Percentiles rank a stretch among this genome's conserved stretches.
These are phyloP conservation scores for Monosiga brevicollis DNA, from an alignment of 78 protist genomes.

Conservation along the genomic window DNA sequence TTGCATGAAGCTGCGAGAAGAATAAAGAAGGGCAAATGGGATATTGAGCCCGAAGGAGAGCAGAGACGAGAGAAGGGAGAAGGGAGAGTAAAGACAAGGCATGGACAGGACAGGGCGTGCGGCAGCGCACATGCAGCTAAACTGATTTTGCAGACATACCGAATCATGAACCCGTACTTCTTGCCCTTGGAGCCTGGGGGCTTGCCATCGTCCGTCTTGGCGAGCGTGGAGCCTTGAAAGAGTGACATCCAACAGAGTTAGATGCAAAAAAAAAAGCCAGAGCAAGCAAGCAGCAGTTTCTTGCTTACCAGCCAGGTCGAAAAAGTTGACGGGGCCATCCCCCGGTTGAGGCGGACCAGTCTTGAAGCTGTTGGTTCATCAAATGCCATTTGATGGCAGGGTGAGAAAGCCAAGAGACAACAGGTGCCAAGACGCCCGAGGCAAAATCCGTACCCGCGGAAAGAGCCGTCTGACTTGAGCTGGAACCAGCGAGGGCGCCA, in stretches of 20 bases:
- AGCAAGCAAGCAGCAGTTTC: not conserved
- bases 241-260: no score
- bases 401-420: no score
- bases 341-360: not conserved
- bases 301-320: not conserved
- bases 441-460: not conserved
- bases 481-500: slow-evolving; percentile 3
- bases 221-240: not conserved
- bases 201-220: not conserved
- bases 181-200: not conserved
- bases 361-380: not conserved
- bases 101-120: no score
- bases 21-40: no score
- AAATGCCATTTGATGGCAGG: no score
- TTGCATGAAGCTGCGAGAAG: not conserved
- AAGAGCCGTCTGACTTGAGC: not conserved
- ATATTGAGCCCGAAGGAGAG: no score
- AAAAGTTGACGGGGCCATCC: not conserved
- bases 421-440: no score
- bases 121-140: no score
- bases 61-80: no score
- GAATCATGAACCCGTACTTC: not conserved
- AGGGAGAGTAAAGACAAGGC: no score
- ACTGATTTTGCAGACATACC: no score
- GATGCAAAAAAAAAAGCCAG: not conserved